Evolutionary conservation across 441 rosid species (phyloP).

Genomic region (Populus tomentosa): DNA sequence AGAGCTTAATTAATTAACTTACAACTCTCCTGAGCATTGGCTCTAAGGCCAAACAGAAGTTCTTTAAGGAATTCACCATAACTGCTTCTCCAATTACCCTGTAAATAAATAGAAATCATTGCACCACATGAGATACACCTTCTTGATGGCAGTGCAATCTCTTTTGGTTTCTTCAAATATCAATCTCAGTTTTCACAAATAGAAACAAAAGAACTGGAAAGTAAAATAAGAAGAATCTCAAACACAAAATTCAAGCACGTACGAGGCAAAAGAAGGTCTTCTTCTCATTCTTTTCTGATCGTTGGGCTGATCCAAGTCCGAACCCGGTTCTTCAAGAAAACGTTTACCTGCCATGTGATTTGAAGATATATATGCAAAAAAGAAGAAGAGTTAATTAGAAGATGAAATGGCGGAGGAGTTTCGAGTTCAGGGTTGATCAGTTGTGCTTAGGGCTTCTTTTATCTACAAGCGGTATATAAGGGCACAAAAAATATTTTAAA

Average conservation of each 20-base stretch:
- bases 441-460: neutral
- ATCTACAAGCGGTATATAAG: neutral
- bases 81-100: conserved; percentile 50
- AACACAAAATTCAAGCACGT: conserved; percentile 10
- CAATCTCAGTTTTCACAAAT: too few species aligned
- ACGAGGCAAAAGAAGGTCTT: conserved; percentile 57
- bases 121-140: neutral
- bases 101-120: conserved; percentile 7
- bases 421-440: neutral
- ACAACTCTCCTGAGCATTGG: conserved; percentile 78
- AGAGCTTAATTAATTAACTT: conserved; percentile 10
- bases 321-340: conserved; percentile 26
- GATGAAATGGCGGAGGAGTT: neutral
- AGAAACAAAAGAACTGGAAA: neutral
- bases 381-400: neutral
- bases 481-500: conserved; percentile 1
- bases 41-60: conserved; percentile 44
- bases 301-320: conserved; percentile 29
- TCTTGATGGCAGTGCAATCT: neutral
- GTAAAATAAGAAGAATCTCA: neutral
- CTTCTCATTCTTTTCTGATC: conserved; percentile 42
- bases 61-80: conserved; percentile 34
- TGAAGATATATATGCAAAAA: conserved; percentile 36
- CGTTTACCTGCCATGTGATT: conserved; percentile 28
- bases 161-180: neutral